Evolutionary conservation across 2,329 filamentous ascomycete species (phyloP).

Genomic region (Boeremia lycopersici): DNA sequence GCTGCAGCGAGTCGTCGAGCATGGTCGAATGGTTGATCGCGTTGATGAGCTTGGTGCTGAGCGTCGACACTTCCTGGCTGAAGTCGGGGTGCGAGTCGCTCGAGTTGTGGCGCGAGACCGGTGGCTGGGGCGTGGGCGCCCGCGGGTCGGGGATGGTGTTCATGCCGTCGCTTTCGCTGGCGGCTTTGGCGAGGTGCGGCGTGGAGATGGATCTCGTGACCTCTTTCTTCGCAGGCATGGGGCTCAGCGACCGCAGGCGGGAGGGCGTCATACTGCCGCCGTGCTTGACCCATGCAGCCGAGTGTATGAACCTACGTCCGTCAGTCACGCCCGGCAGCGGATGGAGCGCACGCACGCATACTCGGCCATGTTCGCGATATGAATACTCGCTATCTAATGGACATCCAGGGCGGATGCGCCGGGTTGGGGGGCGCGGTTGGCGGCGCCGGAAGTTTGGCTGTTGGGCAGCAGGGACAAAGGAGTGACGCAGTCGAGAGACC

Average conservation of each 20-base stretch:
- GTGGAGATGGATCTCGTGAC: slow-evolving; percentile 48
- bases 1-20: slow-evolving; percentile 85
- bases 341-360: slow-evolving; percentile 27
- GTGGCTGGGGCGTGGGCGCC: slow-evolving; percentile 47
- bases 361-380: slow-evolving; percentile 28
- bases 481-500: slow-evolving; percentile 39
- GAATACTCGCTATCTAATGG: slow-evolving; percentile 4
- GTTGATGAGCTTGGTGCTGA: slow-evolving; percentile 95
- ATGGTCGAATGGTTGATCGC: slow-evolving; percentile 96
- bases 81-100: slow-evolving; percentile 64
- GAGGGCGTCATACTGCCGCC: slow-evolving; percentile 44
- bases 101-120: slow-evolving; percentile 49
- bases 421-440: slow-evolving; percentile 3
- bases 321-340: background rate
- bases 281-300: slow-evolving; percentile 44
- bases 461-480: slow-evolving; percentile 28
- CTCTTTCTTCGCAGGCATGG: slow-evolving; percentile 43
- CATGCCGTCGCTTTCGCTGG: slow-evolving; percentile 61
- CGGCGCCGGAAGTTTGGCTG: slow-evolving; percentile 4
- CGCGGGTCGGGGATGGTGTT: slow-evolving; percentile 68
- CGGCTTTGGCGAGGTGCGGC: slow-evolving; percentile 41
- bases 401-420: slow-evolving; percentile 15
- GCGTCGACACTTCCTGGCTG: slow-evolving; percentile 78
- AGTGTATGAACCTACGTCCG: slow-evolving; percentile 38
- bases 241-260: slow-evolving; percentile 44